Evolutionary conservation across 1,139 yeast genomes (phyloP), one percentile per base, ranked within the genome.

Genomic region (Sporopachydermia cereana): DNA sequence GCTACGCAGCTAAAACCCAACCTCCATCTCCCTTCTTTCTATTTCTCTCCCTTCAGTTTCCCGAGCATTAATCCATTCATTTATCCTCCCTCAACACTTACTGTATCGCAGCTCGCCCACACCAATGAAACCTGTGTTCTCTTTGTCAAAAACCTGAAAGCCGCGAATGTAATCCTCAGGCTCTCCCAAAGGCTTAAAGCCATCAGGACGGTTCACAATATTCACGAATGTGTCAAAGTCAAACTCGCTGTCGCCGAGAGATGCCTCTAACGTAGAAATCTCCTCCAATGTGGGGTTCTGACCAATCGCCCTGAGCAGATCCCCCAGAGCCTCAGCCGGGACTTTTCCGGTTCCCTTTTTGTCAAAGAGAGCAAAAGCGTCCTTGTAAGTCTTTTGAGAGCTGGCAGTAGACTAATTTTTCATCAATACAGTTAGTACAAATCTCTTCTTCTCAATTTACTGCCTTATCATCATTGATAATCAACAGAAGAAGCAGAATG

Each of bases 121-220:
- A 36, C 97, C 95, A 57, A 91, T 91, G 67, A 81, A 83, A 4
- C 99, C 99, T 20, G 96, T 83, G 53, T 83, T 79, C 53, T 88
- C 95, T 69, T 89, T 93, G 68, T 91, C 99, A 54, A 91, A 91
- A 9, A 91, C 96, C 67, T 91, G 97, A 76, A 91, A 91, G 1
- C 97, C 98, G 59, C 93, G 84, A 58, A 91, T 79, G 66, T 91
- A 91, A 64, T 91, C 99, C 61, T 91, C 98, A 23, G 95, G 91
- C 56, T 83, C 84, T n/a, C 95, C 95, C 50, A 84, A 74, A 30
- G 89, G 80, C 64, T 83, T 82, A 74, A 85, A 86, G 0, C 95
- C 95, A 57, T 84, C 89, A 43, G 93, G 95, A 64, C 95, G 78
- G 62, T 80, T 79, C 54, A 85, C 80, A 56, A 85, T 74, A 62